phyloP scores from a whole-genome alignment of 228 moss, liverwort and hornwort species.

The Sphagnum magellanicum region DNA sequence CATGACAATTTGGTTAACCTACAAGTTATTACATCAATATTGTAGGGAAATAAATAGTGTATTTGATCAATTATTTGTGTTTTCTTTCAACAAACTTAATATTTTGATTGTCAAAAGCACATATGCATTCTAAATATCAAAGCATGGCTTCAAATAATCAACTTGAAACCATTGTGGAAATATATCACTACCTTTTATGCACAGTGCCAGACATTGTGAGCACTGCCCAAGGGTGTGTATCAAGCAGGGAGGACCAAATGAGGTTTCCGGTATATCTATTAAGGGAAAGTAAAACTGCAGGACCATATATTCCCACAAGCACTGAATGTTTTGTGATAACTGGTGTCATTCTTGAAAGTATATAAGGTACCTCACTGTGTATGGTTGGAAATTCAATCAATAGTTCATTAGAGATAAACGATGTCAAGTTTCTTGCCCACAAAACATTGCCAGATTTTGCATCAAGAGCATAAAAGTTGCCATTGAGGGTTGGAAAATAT shows the following conservation, averaged over 20 bases:
- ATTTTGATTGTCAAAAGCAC: too few relatives aligned
- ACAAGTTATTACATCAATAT: too few relatives aligned
- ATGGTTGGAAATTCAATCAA: background rate
- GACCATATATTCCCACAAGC: slow-evolving; percentile 4
- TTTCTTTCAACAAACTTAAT: too few relatives aligned
- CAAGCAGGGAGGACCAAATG: slow-evolving; percentile 5
- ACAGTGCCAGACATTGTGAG: slow-evolving; percentile 9
- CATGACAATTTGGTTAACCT: too few relatives aligned
- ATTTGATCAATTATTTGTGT: too few relatives aligned
- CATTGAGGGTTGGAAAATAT: slow-evolving; percentile 9
- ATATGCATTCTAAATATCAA: background rate
- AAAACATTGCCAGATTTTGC: background rate
- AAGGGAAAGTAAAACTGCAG: slow-evolving; percentile 4
- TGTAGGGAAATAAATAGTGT: too few relatives aligned
- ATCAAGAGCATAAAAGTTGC: background rate
- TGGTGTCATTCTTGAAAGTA: background rate
- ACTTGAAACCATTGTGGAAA: background rate
- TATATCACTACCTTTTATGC: slow-evolving; percentile 5
- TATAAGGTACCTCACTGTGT: background rate
- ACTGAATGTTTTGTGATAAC: slow-evolving; percentile 2
- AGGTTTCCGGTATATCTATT: slow-evolving; percentile 4
- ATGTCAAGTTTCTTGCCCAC: slow-evolving; percentile 1
- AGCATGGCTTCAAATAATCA: background rate
- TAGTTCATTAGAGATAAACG: background rate
- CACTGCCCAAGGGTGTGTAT: background rate